phyloP scores from a whole-genome alignment of 768 basidiomycete genomes.

The Tricholoma sp. region DNA sequence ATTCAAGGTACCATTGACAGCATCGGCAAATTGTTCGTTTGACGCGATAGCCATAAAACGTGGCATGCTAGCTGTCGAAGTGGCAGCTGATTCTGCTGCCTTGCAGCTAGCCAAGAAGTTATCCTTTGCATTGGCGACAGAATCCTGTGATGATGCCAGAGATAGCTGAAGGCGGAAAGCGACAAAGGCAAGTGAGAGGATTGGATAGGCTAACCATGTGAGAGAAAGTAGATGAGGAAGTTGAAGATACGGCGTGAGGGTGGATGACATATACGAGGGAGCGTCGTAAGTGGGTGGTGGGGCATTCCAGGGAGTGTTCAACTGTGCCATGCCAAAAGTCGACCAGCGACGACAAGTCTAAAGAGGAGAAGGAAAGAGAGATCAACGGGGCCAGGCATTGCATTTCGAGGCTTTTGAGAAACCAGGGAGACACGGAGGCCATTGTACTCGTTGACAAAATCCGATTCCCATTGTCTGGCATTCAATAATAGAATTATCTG shows the following conservation, averaged over 20 bases:
- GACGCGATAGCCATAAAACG: slow-evolving; percentile 83
- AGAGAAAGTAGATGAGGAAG: slow-evolving; percentile 81
- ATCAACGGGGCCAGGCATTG: background rate
- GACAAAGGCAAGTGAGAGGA: slow-evolving; percentile 84
- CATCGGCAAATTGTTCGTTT: slow-evolving; percentile 72
- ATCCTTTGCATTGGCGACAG: slow-evolving; percentile 63
- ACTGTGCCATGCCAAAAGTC: slow-evolving; percentile 31
- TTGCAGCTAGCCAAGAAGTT: slow-evolving; percentile 79
- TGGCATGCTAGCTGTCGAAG: slow-evolving; percentile 79
- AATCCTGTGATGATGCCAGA: slow-evolving; percentile 59
- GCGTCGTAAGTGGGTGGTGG: slow-evolving; percentile 58
- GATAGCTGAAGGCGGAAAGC: slow-evolving; percentile 79
- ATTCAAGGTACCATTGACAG: slow-evolving; percentile 74
- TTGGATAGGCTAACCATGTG: slow-evolving; percentile 87
- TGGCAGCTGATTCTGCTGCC: slow-evolving; percentile 81
- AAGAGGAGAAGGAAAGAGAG: slow-evolving; percentile 15
- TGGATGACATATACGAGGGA: slow-evolving; percentile 32
- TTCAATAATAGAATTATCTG: too few species aligned
- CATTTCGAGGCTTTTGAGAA: slow-evolving; percentile 16
- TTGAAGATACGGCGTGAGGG: slow-evolving; percentile 77
- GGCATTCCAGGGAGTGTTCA: slow-evolving; percentile 31
- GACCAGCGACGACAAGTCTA: slow-evolving; percentile 40
- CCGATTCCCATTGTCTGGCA: background rate
- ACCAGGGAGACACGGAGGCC: background rate
- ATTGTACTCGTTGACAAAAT: background rate